These are phyloP conservation scores for Mortierella alpina DNA, from an alignment of 192 early-diverging fungal species.

Conservation along the genomic window DNA sequence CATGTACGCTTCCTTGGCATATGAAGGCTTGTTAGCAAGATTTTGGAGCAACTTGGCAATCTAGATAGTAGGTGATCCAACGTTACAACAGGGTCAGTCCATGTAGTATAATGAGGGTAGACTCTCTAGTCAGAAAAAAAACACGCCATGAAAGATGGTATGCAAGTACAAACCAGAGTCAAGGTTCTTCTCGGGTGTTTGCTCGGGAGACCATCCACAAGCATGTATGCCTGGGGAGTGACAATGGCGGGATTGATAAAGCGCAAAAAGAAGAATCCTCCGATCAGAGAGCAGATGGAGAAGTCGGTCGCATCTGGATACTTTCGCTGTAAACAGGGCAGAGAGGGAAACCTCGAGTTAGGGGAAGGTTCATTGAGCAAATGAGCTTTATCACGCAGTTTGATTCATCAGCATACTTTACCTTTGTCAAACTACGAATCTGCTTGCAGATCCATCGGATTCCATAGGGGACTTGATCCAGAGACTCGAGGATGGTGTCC, in stretches of 20 bases:
- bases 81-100: neutral
- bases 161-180: slow-evolving; percentile 71
- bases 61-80: slow-evolving; percentile 37
- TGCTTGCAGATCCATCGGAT: slow-evolving; percentile 99
- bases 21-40: slow-evolving; percentile 92
- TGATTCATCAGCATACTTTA: slow-evolving; percentile 2
- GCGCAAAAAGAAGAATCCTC: slow-evolving; percentile 96
- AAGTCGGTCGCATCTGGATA: slow-evolving; percentile 91
- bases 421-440: slow-evolving; percentile 90
- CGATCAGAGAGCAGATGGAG: slow-evolving; percentile 93
- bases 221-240: slow-evolving; percentile 94
- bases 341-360: neutral
- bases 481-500: slow-evolving; percentile 83
- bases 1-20: slow-evolving; percentile 95
- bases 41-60: slow-evolving; percentile 96
- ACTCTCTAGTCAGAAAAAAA: neutral
- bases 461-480: slow-evolving; percentile 91
- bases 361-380: neutral
- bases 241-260: slow-evolving; percentile 99
- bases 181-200: slow-evolving; percentile 86
- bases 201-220: slow-evolving; percentile 84
- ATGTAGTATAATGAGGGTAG: neutral
- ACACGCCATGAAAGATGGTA: neutral
- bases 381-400: neutral
- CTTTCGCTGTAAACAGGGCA: slow-evolving; percentile 64